Evolutionary conservation across 371 early-diverging fungal genomes (phyloP).

Genomic region (Mortierella sp.): DNA sequence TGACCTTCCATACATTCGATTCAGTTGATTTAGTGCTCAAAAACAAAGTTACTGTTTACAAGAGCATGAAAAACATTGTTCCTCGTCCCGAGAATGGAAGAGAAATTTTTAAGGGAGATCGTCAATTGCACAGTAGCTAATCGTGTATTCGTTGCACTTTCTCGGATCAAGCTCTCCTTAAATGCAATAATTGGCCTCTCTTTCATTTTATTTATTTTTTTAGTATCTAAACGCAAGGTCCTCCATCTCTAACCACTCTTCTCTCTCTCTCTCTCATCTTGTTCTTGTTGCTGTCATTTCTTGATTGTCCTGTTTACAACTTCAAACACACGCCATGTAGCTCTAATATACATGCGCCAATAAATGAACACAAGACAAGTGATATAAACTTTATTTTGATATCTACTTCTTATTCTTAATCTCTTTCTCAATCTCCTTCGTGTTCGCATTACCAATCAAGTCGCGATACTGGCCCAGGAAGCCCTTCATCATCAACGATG

Average conservation of each 20-base stretch:
- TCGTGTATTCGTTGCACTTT: background rate
- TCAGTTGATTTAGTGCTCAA: background rate
- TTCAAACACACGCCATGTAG: background rate
- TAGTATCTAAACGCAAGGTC: too few species aligned
- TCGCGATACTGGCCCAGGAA: conserved; percentile 53
- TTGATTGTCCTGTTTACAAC: background rate
- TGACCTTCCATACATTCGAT: background rate
- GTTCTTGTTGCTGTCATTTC: background rate
- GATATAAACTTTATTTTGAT: background rate
- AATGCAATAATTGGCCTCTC: too few species aligned
- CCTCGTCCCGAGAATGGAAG: conserved; percentile 1
- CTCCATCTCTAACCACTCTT: too few species aligned
- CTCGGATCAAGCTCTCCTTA: too few species aligned
- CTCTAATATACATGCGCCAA: background rate
- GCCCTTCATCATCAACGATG: conserved; percentile 47
- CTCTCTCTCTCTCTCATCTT: too few species aligned
- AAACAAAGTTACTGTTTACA: background rate
- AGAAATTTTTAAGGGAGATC: background rate
- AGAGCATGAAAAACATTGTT: conserved; percentile 4
- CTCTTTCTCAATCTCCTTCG: conserved; percentile 45
- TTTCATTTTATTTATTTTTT: too few species aligned
- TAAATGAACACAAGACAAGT: too few species aligned
- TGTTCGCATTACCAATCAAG: conserved; percentile 45
- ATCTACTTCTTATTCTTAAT: conserved; percentile 17
- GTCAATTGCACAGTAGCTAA: background rate